A percentile compares a stretch with the other conserved stretches of the same genome.
These are phyloP conservation scores for Cylindrotheca fusiformis DNA, from an alignment of 108 stramenopile genomes.

Conservation along the genomic window DNA sequence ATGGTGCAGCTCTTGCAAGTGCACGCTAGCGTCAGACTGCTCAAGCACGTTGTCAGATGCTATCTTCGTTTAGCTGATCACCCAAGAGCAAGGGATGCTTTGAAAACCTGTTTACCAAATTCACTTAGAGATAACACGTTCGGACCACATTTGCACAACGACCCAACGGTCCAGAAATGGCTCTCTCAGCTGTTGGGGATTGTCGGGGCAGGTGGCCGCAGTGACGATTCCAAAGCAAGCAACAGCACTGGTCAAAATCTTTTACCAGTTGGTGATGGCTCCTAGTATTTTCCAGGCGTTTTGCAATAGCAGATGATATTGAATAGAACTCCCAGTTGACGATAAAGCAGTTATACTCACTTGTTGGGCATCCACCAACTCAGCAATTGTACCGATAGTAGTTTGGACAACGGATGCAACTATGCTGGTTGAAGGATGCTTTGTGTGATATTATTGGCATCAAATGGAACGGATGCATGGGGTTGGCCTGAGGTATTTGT, in stretches of 20 bases:
- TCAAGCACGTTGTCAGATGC: constrained; percentile 99
- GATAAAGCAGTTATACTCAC: too few species aligned
- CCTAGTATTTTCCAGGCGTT: too few species aligned
- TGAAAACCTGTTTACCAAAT: constrained; percentile 89
- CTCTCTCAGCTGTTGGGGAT: constrained; percentile 70
- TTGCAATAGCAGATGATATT: too few species aligned
- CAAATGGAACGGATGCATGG: too few species aligned
- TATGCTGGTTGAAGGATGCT: too few species aligned
- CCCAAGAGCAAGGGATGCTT: constrained; percentile 91
- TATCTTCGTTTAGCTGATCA: constrained; percentile 96
- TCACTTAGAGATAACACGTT: constrained; percentile 91
- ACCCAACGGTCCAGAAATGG: constrained; percentile 92
- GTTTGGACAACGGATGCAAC: too few species aligned
- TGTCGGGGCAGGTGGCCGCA: constrained; percentile 44
- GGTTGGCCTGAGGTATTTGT: too few species aligned
- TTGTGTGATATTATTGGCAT: too few species aligned
- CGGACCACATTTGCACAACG: constrained; percentile 71
- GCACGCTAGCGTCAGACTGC: constrained; percentile 87
- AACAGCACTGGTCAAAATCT: not conserved
- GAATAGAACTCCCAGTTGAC: too few species aligned
- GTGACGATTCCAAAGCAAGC: constrained; percentile 2
- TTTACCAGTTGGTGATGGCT: too few species aligned
- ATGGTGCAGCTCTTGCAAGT: constrained; percentile 90
- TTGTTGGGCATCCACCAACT: too few species aligned
- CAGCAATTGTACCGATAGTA: too few species aligned